These are phyloP conservation scores for Plasmodium sp. DNA, from an alignment of 169 alveolate species.

Conservation along the genomic window DNA sequence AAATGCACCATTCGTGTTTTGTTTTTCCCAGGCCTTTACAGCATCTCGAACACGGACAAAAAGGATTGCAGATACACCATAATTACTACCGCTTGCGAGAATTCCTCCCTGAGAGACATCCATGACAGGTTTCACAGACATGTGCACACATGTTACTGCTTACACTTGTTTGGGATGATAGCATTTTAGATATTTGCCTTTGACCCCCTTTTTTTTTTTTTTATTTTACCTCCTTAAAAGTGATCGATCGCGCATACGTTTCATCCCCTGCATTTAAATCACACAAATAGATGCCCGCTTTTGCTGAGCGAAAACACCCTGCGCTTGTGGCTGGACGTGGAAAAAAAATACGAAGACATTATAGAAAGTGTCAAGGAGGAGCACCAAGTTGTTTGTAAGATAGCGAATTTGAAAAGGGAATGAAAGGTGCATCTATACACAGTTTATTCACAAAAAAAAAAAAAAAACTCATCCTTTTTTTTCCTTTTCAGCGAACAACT, in stretches of 20 bases:
- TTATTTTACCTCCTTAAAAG: neutral
- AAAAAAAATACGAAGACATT: constrained; percentile 35
- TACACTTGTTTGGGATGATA: neutral
- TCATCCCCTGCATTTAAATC: neutral
- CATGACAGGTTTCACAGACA: constrained; percentile 33
- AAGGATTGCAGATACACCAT: constrained; percentile 22
- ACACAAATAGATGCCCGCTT: constrained; percentile 27
- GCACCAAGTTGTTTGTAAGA: constrained; percentile 17
- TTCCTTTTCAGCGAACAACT: constrained; percentile 3
- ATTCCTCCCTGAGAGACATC: constrained; percentile 19
- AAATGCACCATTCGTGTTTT: neutral
- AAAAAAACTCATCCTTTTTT: neutral
- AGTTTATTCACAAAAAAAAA: neutral
- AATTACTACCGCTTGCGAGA: constrained; percentile 33
- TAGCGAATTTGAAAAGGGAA: neutral
- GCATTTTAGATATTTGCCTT: neutral
- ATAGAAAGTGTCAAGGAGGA: constrained; percentile 37
- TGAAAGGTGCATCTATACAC: neutral
- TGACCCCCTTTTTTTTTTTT: neutral
- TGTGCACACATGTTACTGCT: neutral
- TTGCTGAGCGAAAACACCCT: constrained; percentile 26
- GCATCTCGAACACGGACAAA: constrained; percentile 3
- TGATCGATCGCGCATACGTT: neutral
- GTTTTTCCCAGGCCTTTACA: constrained; percentile 21
- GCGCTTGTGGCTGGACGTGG: constrained; percentile 14